A percentile compares a stretch with the other conserved stretches of the same genome.
phyloP scores from a whole-genome alignment of 2,329 filamentous ascomycete genomes.

The Botryotinia globosa region DNA sequence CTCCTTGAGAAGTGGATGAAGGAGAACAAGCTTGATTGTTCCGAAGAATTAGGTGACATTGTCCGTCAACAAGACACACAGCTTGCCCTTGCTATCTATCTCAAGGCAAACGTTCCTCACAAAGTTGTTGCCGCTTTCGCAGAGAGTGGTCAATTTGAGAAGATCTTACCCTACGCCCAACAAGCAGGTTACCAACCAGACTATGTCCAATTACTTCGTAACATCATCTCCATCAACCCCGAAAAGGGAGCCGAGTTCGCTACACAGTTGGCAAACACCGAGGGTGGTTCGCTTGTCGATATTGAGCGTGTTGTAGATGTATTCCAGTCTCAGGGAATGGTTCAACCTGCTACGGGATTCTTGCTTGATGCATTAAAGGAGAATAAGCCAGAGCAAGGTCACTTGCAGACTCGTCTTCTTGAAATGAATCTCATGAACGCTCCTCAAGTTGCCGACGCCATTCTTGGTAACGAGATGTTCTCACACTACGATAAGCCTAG shows the following conservation, averaged over 20 bases:
- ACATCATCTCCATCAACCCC: conserved; percentile 76
- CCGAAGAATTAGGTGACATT: conserved; percentile 93
- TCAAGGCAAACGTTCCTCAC: conserved; percentile 83
- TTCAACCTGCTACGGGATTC: conserved; percentile 98
- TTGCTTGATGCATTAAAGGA: conserved; percentile 91
- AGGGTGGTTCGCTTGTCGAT: conserved; percentile 83
- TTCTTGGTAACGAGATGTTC: conserved; percentile 98
- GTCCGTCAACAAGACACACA: conserved; percentile 86
- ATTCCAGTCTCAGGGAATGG: conserved; percentile 96
- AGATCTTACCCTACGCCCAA: conserved; percentile 88
- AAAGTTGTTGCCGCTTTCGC: conserved; percentile 96
- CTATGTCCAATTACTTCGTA: conserved; percentile 86
- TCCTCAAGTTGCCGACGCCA: conserved; percentile 95
- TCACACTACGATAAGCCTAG: conserved; percentile 91
- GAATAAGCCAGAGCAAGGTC: conserved; percentile 89
- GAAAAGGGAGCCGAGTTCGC: conserved; percentile 96
- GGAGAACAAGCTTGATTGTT: conserved; percentile 93
- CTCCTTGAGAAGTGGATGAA: conserved; percentile 97
- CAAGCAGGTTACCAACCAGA: conserved; percentile 90
- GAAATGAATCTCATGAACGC: conserved; percentile 99
- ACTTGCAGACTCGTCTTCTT: conserved; percentile 87
- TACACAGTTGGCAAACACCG: conserved; percentile 84
- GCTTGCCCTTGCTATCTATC: conserved; percentile 84
- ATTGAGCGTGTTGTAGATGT: conserved; percentile 94
- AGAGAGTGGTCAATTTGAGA: conserved; percentile 94